These are phyloP conservation scores for Myxozyma sirexii DNA, from an alignment of 805 yeast genomes.

Conservation along the genomic window DNA sequence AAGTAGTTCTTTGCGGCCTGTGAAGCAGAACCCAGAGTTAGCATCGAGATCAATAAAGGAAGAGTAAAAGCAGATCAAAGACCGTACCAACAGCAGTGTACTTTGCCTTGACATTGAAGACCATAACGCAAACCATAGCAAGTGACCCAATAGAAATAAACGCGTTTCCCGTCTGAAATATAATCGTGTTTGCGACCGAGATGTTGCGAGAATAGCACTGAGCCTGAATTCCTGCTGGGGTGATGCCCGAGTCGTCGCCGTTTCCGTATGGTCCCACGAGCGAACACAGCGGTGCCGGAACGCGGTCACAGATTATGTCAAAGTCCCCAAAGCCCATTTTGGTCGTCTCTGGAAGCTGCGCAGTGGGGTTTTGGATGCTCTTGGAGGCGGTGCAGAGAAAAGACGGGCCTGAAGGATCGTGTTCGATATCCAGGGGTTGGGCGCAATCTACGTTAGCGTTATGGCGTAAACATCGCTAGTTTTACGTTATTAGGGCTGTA, in stretches of 20 bases:
- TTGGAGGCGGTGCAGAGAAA: neutral
- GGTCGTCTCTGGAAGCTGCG: no score
- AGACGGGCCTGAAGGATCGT: neutral
- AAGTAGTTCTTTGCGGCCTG: constrained; percentile 76
- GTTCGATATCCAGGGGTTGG: constrained; percentile 7
- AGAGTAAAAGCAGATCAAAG: neutral
- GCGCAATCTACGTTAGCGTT: no score
- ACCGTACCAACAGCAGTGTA: constrained; percentile 79
- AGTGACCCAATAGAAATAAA: constrained; percentile 80
- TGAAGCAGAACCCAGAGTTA: neutral
- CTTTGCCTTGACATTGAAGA: constrained; percentile 76
- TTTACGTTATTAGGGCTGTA: no score
- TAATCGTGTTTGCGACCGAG: constrained; percentile 85
- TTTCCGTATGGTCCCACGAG: constrained; percentile 59
- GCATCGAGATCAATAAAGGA: neutral
- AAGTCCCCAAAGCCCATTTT: constrained; percentile 71
- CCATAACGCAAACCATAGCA: constrained; percentile 63
- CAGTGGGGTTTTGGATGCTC: neutral
- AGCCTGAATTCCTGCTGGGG: constrained; percentile 65
- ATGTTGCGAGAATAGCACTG: constrained; percentile 83
- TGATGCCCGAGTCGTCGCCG: constrained; percentile 35
- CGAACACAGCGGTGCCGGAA: constrained; percentile 80
- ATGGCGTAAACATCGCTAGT: no score
- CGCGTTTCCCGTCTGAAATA: constrained; percentile 85
- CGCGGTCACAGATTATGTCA: constrained; percentile 59